Percentiles rank a stretch among this genome's conserved stretches.
These are phyloP conservation scores for Calonectria pseudoturangicola DNA, from an alignment of 2,329 filamentous ascomycete species.

Conservation along the genomic window DNA sequence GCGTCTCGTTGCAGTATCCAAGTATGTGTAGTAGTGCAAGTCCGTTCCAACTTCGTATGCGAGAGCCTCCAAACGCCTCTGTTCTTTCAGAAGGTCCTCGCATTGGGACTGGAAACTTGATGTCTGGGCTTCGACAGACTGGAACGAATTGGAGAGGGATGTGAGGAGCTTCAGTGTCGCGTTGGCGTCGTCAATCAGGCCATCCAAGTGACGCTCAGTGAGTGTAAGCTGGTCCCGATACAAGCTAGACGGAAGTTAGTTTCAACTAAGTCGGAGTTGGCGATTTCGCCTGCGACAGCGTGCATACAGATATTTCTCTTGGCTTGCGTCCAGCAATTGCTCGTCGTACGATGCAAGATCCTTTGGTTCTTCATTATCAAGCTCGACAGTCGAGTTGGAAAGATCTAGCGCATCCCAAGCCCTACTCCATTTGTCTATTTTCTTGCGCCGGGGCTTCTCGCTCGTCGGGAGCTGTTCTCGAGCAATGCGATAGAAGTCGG, in stretches of 20 bases:
- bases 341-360: slow-evolving; percentile 69
- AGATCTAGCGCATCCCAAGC: slow-evolving; percentile 72
- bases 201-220: slow-evolving; percentile 88
- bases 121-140: slow-evolving; percentile 90
- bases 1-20: slow-evolving; percentile 91
- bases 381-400: slow-evolving; percentile 31
- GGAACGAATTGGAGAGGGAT: slow-evolving; percentile 89
- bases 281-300: background rate
- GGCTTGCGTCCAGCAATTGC: slow-evolving; percentile 85
- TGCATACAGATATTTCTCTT: slow-evolving; percentile 87
- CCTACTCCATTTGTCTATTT: slow-evolving; percentile 62
- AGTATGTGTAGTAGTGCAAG: slow-evolving; percentile 94
- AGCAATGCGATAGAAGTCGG: slow-evolving; percentile 82
- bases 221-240: slow-evolving; percentile 89
- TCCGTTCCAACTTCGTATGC: slow-evolving; percentile 92
- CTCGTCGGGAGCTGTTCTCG: slow-evolving; percentile 74
- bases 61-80: slow-evolving; percentile 84
- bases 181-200: slow-evolving; percentile 85
- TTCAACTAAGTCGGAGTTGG: background rate
- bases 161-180: slow-evolving; percentile 85
- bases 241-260: slow-evolving; percentile 69
- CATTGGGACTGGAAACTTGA: slow-evolving; percentile 95
- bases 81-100: slow-evolving; percentile 88
- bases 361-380: slow-evolving; percentile 52
- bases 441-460: slow-evolving; percentile 62